Conservation (phyloP, 495 filamentous ascomycete genomes). For the Daldinia bambusicola region DNA sequence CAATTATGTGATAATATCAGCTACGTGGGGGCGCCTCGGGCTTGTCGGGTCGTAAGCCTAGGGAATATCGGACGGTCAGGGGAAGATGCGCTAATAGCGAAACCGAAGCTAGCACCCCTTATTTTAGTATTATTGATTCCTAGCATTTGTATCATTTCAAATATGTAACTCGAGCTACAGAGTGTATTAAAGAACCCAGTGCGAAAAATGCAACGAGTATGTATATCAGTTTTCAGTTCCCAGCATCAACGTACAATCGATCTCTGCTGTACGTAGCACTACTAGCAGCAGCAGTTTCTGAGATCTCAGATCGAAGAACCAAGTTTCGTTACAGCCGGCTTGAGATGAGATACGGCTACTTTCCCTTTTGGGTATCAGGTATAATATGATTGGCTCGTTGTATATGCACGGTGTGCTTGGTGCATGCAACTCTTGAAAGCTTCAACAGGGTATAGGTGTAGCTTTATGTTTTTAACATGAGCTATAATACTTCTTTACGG, state of each 20-base stretch:
- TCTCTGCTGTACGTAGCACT: neutral
- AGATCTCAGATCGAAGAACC: slow-evolving; percentile 14
- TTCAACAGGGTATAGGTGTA: neutral
- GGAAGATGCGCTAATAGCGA: neutral
- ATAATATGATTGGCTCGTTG: slow-evolving; percentile 32
- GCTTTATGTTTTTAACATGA: neutral
- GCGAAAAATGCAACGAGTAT: neutral
- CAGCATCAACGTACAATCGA: slow-evolving; percentile 5
- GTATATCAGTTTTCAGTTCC: neutral
- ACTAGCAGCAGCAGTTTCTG: neutral
- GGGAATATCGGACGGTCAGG: neutral
- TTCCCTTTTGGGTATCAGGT: slow-evolving; percentile 37
- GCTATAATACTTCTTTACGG: neutral
- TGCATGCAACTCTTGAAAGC: slow-evolving; percentile 13
- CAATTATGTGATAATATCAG: no score
- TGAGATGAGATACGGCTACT: slow-evolving; percentile 22
- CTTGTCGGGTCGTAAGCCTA: neutral
- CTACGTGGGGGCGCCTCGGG: no score
- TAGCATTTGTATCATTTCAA: no score
- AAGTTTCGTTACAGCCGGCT: slow-evolving; percentile 6
- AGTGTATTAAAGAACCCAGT: neutral
- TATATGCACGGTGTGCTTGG: slow-evolving; percentile 31
- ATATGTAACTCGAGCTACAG: no score
- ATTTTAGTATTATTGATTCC: no score
- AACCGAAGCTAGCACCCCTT: no score